These are phyloP conservation scores for Tulasnella sp. DNA, from an alignment of 768 basidiomycete species.

Conservation along the genomic window DNA sequence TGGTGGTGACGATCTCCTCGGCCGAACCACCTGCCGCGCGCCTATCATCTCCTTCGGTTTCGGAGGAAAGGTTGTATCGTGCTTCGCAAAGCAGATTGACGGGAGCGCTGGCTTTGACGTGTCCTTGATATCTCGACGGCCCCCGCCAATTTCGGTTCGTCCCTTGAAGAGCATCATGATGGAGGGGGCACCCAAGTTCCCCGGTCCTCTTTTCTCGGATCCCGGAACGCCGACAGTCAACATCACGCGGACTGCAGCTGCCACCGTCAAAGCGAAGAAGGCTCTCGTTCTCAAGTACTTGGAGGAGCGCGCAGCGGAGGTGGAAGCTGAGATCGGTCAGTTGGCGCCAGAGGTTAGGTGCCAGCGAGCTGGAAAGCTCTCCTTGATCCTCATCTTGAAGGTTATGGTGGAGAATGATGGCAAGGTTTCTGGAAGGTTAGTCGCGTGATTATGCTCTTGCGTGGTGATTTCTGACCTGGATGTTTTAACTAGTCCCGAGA, in stretches of 20 bases:
- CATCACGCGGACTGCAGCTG: slow-evolving; percentile 56
- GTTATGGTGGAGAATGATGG: slow-evolving; percentile 89
- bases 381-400: slow-evolving; percentile 67
- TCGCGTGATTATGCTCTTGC: slow-evolving; percentile 25
- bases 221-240: slow-evolving; percentile 58
- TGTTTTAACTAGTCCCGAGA: slow-evolving; percentile 46
- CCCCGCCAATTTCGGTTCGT: slow-evolving; percentile 65
- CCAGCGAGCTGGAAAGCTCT: slow-evolving; percentile 69
- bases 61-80: slow-evolving; percentile 85
- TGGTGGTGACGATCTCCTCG: slow-evolving; percentile 77
- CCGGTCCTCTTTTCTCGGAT: slow-evolving; percentile 84
- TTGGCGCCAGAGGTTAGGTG: slow-evolving; percentile 53
- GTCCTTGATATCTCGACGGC: slow-evolving; percentile 64
- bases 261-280: slow-evolving; percentile 79
- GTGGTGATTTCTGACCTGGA: not conserved
- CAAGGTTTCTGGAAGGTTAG: slow-evolving; percentile 78
- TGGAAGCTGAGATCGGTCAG: slow-evolving; percentile 72
- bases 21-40: slow-evolving; percentile 58
- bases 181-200: slow-evolving; percentile 62
- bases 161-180: slow-evolving; percentile 66
- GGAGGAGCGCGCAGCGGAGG: slow-evolving; percentile 66
- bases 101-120: slow-evolving; percentile 73
- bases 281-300: slow-evolving; percentile 72
- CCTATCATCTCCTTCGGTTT: slow-evolving; percentile 90
- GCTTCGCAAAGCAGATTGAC: slow-evolving; percentile 70